phyloP scores from a whole-genome alignment of 2,329 filamentous ascomycete genomes.

The Coniochaeta ligniaria region DNA sequence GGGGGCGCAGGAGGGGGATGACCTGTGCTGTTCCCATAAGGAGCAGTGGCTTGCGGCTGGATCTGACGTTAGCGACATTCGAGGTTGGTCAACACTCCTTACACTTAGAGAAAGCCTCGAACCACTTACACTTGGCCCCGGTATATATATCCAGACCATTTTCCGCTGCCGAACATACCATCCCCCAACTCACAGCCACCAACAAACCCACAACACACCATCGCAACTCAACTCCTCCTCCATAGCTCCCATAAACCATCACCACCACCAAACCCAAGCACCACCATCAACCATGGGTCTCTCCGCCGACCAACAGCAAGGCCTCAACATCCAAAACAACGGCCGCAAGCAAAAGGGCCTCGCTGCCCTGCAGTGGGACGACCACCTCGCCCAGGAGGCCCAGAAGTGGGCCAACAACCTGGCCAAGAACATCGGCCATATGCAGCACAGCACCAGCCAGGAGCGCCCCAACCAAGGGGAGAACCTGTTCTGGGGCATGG shows the following conservation, averaged over 20 bases:
- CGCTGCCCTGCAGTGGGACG: neutral
- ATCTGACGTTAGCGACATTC: neutral
- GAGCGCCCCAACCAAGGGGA: conserved; percentile 4
- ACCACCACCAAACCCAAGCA: neutral
- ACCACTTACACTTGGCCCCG: neutral
- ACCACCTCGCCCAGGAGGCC: conserved; percentile 1
- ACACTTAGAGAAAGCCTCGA: neutral
- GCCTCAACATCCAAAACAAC: conserved; percentile 3
- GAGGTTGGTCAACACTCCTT: neutral
- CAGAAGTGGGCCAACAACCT: conserved; percentile 3
- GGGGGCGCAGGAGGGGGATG: neutral
- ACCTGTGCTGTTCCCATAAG: neutral
- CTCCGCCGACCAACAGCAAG: conserved; percentile 2
- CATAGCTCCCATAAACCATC: neutral
- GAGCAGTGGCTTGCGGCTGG: neutral
- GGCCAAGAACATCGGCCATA: neutral
- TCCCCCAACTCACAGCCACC: neutral
- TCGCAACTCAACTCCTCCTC: neutral
- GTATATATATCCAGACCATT: neutral
- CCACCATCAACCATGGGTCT: neutral
- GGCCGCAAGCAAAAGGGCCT: conserved; percentile 3
- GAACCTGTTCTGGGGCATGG: conserved; percentile 4
- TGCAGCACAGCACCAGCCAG: conserved; percentile 1
- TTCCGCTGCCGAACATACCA: neutral
- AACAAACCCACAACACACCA: neutral